A percentile compares a stretch with the other conserved stretches of the same genome.
These are phyloP conservation scores for Termitomyces sp. DNA, from an alignment of 768 basidiomycete genomes.

Conservation along the genomic window DNA sequence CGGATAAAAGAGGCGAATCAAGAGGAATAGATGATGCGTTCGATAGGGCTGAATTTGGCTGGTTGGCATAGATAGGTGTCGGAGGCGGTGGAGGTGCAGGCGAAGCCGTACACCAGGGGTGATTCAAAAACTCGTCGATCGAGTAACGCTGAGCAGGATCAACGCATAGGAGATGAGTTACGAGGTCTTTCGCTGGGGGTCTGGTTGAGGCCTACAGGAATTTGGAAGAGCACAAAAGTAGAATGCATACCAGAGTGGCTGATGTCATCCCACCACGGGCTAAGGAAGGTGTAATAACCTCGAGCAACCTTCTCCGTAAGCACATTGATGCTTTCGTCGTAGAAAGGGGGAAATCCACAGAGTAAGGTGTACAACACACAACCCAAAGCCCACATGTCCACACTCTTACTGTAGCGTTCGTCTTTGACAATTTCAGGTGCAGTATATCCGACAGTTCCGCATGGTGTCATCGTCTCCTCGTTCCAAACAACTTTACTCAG, in stretches of 20 bases:
- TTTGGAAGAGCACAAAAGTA: background rate
- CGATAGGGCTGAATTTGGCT: slow-evolving; percentile 29
- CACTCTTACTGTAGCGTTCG: slow-evolving; percentile 92
- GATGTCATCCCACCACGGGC: slow-evolving; percentile 99
- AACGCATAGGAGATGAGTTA: slow-evolving; percentile 91
- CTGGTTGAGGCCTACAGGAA: background rate
- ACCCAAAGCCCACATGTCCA: slow-evolving; percentile 99
- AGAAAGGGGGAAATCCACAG: slow-evolving; percentile 97
- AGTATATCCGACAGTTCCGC: slow-evolving; percentile 99
- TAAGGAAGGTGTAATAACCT: slow-evolving; percentile 97
- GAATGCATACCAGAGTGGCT: slow-evolving; percentile 60
- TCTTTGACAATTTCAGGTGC: slow-evolving; percentile 99
- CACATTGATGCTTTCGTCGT: slow-evolving; percentile 98
- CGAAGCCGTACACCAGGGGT: slow-evolving; percentile 88
- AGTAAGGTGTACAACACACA: slow-evolving; percentile 98
- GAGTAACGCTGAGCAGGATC: slow-evolving; percentile 95
- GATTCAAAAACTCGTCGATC: slow-evolving; percentile 95
- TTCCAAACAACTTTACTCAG: slow-evolving; percentile 98
- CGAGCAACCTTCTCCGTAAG: slow-evolving; percentile 97
- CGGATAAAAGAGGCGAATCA: slow-evolving; percentile 89
- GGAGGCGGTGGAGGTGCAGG: slow-evolving; percentile 63
- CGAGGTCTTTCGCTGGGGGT: slow-evolving; percentile 86
- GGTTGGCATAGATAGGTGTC: slow-evolving; percentile 48
- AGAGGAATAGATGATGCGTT: slow-evolving; percentile 42
- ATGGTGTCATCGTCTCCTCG: slow-evolving; percentile 98